phyloP scores from a whole-genome alignment of 495 filamentous ascomycete species.

The Letharia columbiana region DNA sequence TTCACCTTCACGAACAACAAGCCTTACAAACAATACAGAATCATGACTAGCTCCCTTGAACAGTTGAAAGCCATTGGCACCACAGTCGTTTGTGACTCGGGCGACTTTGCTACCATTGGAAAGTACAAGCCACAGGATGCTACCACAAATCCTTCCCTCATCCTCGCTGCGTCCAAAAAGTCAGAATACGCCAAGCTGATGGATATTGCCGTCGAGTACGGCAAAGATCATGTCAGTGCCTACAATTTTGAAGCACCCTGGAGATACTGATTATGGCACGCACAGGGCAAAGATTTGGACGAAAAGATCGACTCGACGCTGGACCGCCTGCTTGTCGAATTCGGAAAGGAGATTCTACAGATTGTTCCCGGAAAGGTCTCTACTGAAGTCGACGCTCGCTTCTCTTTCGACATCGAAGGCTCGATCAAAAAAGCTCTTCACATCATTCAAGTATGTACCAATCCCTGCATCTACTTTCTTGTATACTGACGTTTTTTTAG shows the following conservation, averaged over 20 bases:
- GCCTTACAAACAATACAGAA: conserved; percentile 22
- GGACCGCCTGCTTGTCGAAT: conserved; percentile 92
- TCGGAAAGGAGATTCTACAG: conserved; percentile 93
- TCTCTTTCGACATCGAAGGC: conserved; percentile 89
- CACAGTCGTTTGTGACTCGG: conserved; percentile 95
- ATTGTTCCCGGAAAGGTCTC: conserved; percentile 98
- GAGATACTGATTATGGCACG: conserved; percentile 3
- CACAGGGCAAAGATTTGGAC: conserved; percentile 50
- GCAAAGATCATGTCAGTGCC: conserved; percentile 59
- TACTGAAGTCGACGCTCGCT: conserved; percentile 93
- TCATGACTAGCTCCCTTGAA: conserved; percentile 81
- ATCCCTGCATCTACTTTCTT: background rate
- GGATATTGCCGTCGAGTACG: conserved; percentile 75
- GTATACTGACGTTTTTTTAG: conserved; percentile 37
- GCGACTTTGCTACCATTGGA: conserved; percentile 78
- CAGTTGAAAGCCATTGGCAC: conserved; percentile 96
- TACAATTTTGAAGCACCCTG: background rate
- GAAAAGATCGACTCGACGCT: conserved; percentile 73
- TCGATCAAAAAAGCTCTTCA: conserved; percentile 94
- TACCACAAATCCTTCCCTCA: conserved; percentile 97
- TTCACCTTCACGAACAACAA: background rate
- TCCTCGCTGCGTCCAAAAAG: conserved; percentile 97
- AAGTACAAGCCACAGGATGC: conserved; percentile 99
- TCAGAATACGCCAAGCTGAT: conserved; percentile 89
- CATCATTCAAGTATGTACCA: conserved; percentile 73